These are phyloP conservation scores for Yamadazyma dendronema DNA, from an alignment of 1,139 yeast species.

Conservation along the genomic window DNA sequence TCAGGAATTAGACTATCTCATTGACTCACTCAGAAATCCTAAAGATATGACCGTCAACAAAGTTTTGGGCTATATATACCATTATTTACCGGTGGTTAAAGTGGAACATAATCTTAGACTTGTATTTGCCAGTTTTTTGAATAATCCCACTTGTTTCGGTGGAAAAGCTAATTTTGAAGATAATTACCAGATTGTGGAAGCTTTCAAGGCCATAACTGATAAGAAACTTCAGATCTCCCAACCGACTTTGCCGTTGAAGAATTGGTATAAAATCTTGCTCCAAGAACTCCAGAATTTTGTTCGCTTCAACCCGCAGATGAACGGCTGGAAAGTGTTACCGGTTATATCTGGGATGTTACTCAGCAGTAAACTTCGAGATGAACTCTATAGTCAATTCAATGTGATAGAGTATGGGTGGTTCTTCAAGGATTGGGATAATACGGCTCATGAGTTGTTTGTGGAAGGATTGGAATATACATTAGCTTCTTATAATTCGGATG, in stretches of 20 bases:
- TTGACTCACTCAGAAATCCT: conserved; percentile 20
- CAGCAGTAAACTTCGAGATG: conserved; percentile 38
- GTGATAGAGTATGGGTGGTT: conserved; percentile 31
- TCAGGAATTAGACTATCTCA: conserved; percentile 49
- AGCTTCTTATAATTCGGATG: conserved; percentile 21
- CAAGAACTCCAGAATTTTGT: conserved; percentile 37
- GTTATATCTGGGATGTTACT: conserved; percentile 53
- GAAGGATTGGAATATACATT: conserved; percentile 25
- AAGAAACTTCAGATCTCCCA: conserved; percentile 57
- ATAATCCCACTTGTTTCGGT: conserved; percentile 46
- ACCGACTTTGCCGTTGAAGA: conserved; percentile 56
- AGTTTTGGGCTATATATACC: conserved; percentile 52
- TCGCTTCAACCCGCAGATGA: conserved; percentile 24
- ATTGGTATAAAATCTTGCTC: conserved; percentile 47
- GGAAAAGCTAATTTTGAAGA: conserved; percentile 37
- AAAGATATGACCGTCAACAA: conserved; percentile 23
- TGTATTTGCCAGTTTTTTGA: conserved; percentile 49
- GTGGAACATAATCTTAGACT: conserved; percentile 55
- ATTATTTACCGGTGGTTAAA: conserved; percentile 62
- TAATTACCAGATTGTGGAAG: conserved; percentile 44
- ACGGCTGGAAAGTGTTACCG: conserved; percentile 59
- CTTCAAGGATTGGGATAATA: conserved; percentile 33
- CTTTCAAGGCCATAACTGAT: conserved; percentile 46
- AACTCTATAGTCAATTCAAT: conserved; percentile 28
- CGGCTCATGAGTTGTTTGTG: conserved; percentile 23